phyloP scores from a whole-genome alignment of 345 rosid species.

The Lagerstroemia speciosa region DNA sequence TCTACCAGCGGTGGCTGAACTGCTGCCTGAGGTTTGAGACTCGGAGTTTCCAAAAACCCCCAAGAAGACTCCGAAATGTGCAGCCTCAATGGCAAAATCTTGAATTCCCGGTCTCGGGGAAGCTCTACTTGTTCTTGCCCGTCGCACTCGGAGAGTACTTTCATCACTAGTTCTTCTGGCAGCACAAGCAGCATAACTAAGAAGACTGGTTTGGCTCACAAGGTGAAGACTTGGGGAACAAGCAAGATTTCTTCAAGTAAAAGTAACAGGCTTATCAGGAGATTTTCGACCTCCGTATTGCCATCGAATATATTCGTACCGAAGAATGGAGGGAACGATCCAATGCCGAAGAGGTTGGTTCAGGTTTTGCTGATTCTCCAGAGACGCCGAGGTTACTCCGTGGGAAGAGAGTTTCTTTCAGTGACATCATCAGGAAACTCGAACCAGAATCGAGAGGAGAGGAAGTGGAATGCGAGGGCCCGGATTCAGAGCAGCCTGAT shows the following conservation, averaged over 20 bases:
- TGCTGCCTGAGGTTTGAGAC: slow-evolving; percentile 28
- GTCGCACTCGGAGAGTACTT: slow-evolving; percentile 11
- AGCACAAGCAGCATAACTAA: slow-evolving; percentile 15
- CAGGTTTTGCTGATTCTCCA: not conserved
- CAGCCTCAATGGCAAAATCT: not conserved
- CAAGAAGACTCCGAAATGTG: not conserved
- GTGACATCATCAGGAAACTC: slow-evolving; percentile 11
- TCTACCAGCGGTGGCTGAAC: slow-evolving; percentile 32
- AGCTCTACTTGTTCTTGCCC: slow-evolving; percentile 11
- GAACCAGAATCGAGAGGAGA: not conserved
- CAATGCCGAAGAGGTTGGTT: not conserved
- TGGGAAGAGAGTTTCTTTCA: slow-evolving; percentile 25
- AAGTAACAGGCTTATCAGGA: not conserved
- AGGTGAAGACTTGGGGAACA: slow-evolving; percentile 18
- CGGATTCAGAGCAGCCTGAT: not conserved
- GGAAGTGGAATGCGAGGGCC: not conserved
- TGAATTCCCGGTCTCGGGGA: not conserved
- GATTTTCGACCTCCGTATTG: slow-evolving; percentile 16
- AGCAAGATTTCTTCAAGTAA: slow-evolving; percentile 8
- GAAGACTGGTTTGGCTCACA: slow-evolving; percentile 12
- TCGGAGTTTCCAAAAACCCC: slow-evolving; percentile 6
- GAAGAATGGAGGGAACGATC: not conserved
- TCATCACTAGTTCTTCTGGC: slow-evolving; percentile 13
- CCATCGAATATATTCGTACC: slow-evolving; percentile 7
- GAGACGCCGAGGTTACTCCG: not conserved